phyloP scores from a whole-genome alignment of 2,329 filamentous ascomycete genomes.

The Penicillium sclerotigenum region DNA sequence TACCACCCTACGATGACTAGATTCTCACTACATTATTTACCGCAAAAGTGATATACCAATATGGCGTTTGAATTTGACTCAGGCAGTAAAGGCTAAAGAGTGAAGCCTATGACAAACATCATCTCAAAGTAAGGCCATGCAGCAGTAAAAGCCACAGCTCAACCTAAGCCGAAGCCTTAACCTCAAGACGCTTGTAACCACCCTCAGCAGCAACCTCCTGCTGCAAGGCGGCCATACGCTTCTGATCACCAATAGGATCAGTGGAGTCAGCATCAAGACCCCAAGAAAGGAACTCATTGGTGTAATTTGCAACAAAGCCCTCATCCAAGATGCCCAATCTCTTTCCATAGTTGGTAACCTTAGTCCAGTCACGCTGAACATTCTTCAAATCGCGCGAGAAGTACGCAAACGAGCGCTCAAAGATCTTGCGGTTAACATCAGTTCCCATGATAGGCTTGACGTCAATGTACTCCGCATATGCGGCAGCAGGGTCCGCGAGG shows the following conservation, averaged over 20 bases:
- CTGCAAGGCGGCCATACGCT: constrained; percentile 68
- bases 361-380: constrained; percentile 69
- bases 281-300: constrained; percentile 69
- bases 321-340: constrained; percentile 64
- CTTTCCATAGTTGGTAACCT: constrained; percentile 75
- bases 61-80: background rate
- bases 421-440: constrained; percentile 71
- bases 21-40: background rate
- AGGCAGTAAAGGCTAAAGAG: constrained; percentile 7
- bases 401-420: constrained; percentile 74
- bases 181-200: constrained; percentile 51
- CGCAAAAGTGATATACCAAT: background rate
- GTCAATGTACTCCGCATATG: constrained; percentile 67
- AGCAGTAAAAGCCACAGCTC: background rate
- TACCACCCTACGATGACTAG: background rate
- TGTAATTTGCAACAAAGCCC: constrained; percentile 69
- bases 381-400: constrained; percentile 74
- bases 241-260: constrained; percentile 71
- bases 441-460: constrained; percentile 70
- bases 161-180: constrained; percentile 26
- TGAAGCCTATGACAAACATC: constrained; percentile 7
- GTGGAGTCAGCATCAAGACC: constrained; percentile 59
- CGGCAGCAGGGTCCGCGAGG: constrained; percentile 58
- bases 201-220: constrained; percentile 62
- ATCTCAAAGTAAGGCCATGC: background rate